Evolutionary conservation across 352 stramenopile genomes (phyloP).

Genomic region (Globisporangium viniferum): DNA sequence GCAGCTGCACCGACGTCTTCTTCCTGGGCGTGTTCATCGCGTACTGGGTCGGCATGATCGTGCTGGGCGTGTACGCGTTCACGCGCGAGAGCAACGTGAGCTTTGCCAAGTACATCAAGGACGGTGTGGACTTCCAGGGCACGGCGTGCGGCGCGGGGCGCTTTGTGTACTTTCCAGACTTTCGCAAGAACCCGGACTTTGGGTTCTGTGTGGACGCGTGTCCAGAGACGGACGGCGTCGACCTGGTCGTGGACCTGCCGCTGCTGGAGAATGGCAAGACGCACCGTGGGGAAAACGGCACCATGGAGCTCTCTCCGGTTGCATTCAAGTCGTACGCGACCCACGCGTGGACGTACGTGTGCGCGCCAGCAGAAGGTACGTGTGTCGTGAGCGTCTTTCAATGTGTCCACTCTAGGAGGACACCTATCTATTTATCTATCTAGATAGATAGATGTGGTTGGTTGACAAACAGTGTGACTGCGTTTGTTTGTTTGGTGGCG

Average conservation of each 20-base stretch:
- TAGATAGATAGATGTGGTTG: too few species aligned
- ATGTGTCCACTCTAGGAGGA: not conserved
- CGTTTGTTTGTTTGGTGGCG: not conserved
- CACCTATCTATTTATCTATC: not conserved
- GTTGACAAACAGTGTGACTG: not conserved
- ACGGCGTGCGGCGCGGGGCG: slow-evolving; percentile 38
- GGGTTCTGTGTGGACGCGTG: slow-evolving; percentile 68
- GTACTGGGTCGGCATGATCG: slow-evolving; percentile 82
- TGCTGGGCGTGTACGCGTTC: slow-evolving; percentile 60
- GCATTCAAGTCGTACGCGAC: slow-evolving; percentile 68
- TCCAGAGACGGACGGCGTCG: slow-evolving; percentile 34
- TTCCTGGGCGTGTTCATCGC: slow-evolving; percentile 45
- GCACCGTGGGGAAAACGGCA: slow-evolving; percentile 25
- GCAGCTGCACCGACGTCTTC: slow-evolving; percentile 56
- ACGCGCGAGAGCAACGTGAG: slow-evolving; percentile 58
- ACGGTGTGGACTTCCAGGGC: slow-evolving; percentile 74
- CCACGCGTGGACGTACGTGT: slow-evolving; percentile 64
- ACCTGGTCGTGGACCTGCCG: slow-evolving; percentile 51
- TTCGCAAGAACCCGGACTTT: slow-evolving; percentile 68
- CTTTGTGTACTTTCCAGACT: slow-evolving; percentile 79
- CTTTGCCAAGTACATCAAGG: slow-evolving; percentile 78
- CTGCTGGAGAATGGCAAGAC: slow-evolving; percentile 25
- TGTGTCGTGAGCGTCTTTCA: not conserved
- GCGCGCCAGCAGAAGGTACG: slow-evolving; percentile 54
- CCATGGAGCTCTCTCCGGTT: slow-evolving; percentile 33